A percentile compares a stretch with the other conserved stretches of the same genome.
phyloP scores from a whole-genome alignment of 2,329 filamentous ascomycete genomes.

The Alternaria rosae region DNA sequence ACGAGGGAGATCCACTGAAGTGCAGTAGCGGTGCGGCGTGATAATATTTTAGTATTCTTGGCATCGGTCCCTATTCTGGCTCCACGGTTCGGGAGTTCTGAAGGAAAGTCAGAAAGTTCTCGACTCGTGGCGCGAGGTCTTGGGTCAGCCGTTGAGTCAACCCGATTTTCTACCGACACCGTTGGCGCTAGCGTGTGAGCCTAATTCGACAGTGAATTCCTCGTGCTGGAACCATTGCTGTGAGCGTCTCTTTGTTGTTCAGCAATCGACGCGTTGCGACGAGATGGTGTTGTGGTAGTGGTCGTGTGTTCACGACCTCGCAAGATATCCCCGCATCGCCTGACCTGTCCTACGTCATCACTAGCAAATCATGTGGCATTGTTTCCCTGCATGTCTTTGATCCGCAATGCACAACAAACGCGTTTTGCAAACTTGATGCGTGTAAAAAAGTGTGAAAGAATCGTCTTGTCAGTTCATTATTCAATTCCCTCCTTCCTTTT shows the following conservation, averaged over 20 bases:
- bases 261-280: neutral
- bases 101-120: neutral
- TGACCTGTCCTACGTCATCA: slow-evolving; percentile 6
- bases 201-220: neutral
- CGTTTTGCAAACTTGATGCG: neutral
- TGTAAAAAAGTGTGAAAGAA: no score
- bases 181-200: neutral
- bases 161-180: neutral
- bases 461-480: no score
- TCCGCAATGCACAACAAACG: neutral
- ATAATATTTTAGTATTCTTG: neutral
- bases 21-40: neutral
- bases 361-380: neutral
- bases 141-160: neutral
- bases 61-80: no score
- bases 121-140: neutral
- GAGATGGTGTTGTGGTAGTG: slow-evolving; percentile 3
- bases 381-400: neutral
- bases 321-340: slow-evolving; percentile 7
- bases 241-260: neutral
- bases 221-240: neutral
- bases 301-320: neutral
- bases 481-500: neutral
- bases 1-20: neutral
- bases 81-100: neutral